Evolutionary conservation across 208 protist species (phyloP).

Genomic region (Herpetomonas samuelpessoai): DNA sequence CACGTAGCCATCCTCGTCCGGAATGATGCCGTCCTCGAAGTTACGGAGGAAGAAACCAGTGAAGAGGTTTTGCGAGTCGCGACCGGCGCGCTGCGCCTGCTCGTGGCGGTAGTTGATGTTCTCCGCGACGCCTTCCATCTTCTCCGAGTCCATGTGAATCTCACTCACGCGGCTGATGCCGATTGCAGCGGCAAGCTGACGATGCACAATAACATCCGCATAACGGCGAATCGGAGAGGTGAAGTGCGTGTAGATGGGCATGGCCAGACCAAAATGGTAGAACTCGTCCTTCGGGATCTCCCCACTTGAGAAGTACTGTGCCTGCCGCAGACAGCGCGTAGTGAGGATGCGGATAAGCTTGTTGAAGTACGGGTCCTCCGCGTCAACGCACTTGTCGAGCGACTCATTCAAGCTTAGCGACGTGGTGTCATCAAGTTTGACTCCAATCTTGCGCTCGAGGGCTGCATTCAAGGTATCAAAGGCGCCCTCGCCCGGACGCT

Average conservation of each 20-base stretch:
- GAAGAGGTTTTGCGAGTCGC: constrained; percentile 91
- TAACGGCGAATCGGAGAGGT: constrained; percentile 96
- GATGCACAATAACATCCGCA: constrained; percentile 94
- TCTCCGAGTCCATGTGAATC: constrained; percentile 56
- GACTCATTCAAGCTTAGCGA: constrained; percentile 85
- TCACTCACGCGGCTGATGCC: constrained; percentile 58
- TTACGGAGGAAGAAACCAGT: constrained; percentile 89
- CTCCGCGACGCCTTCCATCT: constrained; percentile 70
- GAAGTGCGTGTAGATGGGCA: constrained; percentile 95
- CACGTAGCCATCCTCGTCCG: constrained; percentile 84
- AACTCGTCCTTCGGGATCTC: constrained; percentile 82
- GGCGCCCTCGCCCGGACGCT: constrained; percentile 74
- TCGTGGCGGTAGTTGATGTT: constrained; percentile 93
- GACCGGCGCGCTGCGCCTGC: constrained; percentile 89
- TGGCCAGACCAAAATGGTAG: constrained; percentile 93
- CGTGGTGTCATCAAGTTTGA: constrained; percentile 76
- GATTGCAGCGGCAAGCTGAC: constrained; percentile 84
- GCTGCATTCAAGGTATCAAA: constrained; percentile 88
- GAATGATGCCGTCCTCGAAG: constrained; percentile 67
- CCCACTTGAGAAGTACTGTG: constrained; percentile 91
- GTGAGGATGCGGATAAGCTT: constrained; percentile 89
- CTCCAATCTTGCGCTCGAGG: constrained; percentile 46
- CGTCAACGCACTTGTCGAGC: constrained; percentile 74
- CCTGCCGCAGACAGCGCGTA: constrained; percentile 91
- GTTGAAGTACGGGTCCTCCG: constrained; percentile 88